Base-by-base conservation (phyloP, 306 rosid species). In the Datisca glomerata region DNA sequence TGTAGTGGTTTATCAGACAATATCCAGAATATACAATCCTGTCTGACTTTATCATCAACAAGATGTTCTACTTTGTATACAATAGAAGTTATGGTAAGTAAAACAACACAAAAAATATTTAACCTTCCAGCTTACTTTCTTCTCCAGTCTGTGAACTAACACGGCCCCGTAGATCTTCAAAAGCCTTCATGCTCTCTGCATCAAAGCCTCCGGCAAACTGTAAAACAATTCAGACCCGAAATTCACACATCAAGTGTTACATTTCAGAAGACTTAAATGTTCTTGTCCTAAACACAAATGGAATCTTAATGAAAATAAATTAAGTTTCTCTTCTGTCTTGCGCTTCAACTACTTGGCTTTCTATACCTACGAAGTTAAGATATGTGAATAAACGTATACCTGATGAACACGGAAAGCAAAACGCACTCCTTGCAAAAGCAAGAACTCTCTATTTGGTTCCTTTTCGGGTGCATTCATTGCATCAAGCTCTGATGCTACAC, bases 161-260 rank as follows among this genome's bases (percentile, higher is more conserved):
- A 33, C 94, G 86, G 61, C 66, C 73, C 60, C 94, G 72, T 39
- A 86, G 74, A 34, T 81, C 92, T 71, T 86, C 96, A 17, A 86
- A 86, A 21, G 94, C 92, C 66, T 82, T 86, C 96, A 86, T 81
- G 72, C 93, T 86, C 55, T 86, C 96, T 46, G 85, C 74, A 18
- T 81, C 94, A 36, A 81, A 81, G 20, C 96, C 96, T 44, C 94
- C 96, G 0, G 96, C 94, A 69, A 86, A 86, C 96, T 86, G 81
- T n/a, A 31, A 50, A 67, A 72, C 18, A 38, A 45, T 43, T 66
- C 19, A 41, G 11, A 47, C 36, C 47, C 49, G 50, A 48, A 40
- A 21, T 25, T 48, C n/a, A n/a, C n/a, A n/a, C n/a, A n/a, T n/a
- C n/a, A n/a, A n/a, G n/a, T n/a, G n/a, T n/a, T n/a, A n/a, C n/a